Evolutionary conservation across 1,284 basidiomycete genomes (phyloP).

Genomic region (Ustilago nuda): DNA sequence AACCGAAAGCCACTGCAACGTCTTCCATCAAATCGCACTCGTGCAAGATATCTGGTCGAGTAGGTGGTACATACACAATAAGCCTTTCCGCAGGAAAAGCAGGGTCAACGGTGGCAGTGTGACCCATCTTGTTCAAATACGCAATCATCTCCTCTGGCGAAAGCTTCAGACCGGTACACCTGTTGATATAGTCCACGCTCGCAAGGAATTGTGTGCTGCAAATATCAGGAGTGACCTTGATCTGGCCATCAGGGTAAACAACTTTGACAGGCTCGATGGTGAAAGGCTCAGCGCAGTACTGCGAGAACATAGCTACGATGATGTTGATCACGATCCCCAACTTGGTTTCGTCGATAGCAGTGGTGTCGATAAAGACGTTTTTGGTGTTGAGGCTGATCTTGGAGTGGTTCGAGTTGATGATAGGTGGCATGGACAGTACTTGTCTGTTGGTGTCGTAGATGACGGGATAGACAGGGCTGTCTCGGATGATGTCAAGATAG

Average conservation of each 20-base stretch:
- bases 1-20: slow-evolving; percentile 95
- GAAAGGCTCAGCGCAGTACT: slow-evolving; percentile 92
- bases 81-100: slow-evolving; percentile 74
- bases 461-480: slow-evolving; percentile 95
- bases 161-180: slow-evolving; percentile 87
- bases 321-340: slow-evolving; percentile 94
- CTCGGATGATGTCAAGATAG: slow-evolving; percentile 92
- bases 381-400: slow-evolving; percentile 95
- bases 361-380: slow-evolving; percentile 96
- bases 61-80: slow-evolving; percentile 84
- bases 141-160: slow-evolving; percentile 75
- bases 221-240: slow-evolving; percentile 84
- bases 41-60: slow-evolving; percentile 95
- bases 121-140: slow-evolving; percentile 80
- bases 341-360: slow-evolving; percentile 97
- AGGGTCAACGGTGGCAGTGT: slow-evolving; percentile 55
- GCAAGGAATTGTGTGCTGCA: slow-evolving; percentile 79
- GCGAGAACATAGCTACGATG: slow-evolving; percentile 94
- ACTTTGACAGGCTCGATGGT: slow-evolving; percentile 69
- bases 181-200: slow-evolving; percentile 90
- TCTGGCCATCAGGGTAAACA: slow-evolving; percentile 73
- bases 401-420: slow-evolving; percentile 76
- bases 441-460: slow-evolving; percentile 90
- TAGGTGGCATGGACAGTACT: slow-evolving; percentile 96
- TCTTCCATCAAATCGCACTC: slow-evolving; percentile 99